Conservation (phyloP, 2,329 filamentous ascomycete species). For the Laburnicola sp. region DNA sequence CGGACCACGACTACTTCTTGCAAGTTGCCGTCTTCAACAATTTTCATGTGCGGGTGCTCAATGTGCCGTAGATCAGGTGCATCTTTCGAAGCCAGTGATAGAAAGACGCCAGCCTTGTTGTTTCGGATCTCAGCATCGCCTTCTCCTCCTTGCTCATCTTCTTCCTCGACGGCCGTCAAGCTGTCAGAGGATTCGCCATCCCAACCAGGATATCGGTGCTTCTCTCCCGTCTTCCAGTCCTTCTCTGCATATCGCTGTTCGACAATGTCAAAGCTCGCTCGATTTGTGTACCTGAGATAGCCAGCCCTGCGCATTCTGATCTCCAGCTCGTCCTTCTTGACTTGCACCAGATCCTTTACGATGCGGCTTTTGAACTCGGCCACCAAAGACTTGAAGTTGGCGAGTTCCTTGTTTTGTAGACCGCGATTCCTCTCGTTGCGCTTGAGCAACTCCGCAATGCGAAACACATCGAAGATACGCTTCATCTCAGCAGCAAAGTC, state of each 20-base stretch:
- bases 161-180: neutral
- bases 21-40: conserved; percentile 22
- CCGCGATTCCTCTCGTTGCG: conserved; percentile 32
- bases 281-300: conserved; percentile 54
- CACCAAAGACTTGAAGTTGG: conserved; percentile 31
- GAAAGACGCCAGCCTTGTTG: neutral
- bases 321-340: conserved; percentile 50
- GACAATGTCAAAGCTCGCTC: conserved; percentile 25
- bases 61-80: conserved; percentile 28
- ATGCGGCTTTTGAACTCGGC: conserved; percentile 32
- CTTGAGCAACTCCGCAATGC: conserved; percentile 33
- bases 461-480: conserved; percentile 29
- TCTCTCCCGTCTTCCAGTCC: conserved; percentile 39
- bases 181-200: neutral
- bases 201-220: conserved; percentile 5
- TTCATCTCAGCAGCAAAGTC: conserved; percentile 37
- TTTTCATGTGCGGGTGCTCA: conserved; percentile 19
- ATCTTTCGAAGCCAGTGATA: neutral
- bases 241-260: conserved; percentile 29
- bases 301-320: conserved; percentile 50
- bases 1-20: conserved; percentile 13
- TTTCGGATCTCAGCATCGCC: neutral
- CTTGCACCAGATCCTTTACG: conserved; percentile 42
- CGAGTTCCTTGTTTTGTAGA: conserved; percentile 32
- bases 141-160: neutral